Percentiles rank a stretch among this genome's conserved stretches.
phyloP scores from a whole-genome alignment of 2,329 filamentous ascomycete genomes.

The Sclerotinia trifoliorum region DNA sequence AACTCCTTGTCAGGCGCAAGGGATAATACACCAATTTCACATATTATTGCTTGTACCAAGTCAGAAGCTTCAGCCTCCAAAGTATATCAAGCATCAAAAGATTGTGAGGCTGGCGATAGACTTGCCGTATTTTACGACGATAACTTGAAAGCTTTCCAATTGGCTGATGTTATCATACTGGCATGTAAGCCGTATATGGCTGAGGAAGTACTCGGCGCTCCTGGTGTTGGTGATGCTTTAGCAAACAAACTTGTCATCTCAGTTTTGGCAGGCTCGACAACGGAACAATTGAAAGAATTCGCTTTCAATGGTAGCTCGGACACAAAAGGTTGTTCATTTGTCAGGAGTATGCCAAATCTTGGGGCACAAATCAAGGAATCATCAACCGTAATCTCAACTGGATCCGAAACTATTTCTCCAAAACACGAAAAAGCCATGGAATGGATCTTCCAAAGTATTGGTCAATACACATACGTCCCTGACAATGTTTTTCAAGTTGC shows the following conservation, averaged over 20 bases:
- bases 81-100: conserved; percentile 12
- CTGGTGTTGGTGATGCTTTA: conserved; percentile 19
- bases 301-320: conserved; percentile 2
- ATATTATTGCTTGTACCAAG: conserved; percentile 21
- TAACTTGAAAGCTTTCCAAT: conserved; percentile 16
- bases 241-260: conserved; percentile 23
- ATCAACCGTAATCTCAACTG: conserved; percentile 17
- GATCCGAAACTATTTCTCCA: conserved; percentile 5
- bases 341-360: conserved; percentile 20
- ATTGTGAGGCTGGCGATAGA: conserved; percentile 11
- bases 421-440: conserved; percentile 11
- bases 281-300: conserved; percentile 9
- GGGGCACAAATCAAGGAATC: conserved; percentile 22
- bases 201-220: conserved; percentile 15
- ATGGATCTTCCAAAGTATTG: conserved; percentile 20
- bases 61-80: conserved; percentile 17
- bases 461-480: conserved; percentile 16
- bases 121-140: conserved; percentile 14
- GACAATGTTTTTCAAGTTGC: conserved; percentile 20
- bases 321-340: conserved; percentile 7
- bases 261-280: conserved; percentile 18
- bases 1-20: conserved; percentile 3
- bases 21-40: conserved; percentile 18
- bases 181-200: conserved; percentile 24
- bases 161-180: conserved; percentile 18